Conservation (phyloP, 345 rosid genomes). For the Gossypium thurberi region DNA sequence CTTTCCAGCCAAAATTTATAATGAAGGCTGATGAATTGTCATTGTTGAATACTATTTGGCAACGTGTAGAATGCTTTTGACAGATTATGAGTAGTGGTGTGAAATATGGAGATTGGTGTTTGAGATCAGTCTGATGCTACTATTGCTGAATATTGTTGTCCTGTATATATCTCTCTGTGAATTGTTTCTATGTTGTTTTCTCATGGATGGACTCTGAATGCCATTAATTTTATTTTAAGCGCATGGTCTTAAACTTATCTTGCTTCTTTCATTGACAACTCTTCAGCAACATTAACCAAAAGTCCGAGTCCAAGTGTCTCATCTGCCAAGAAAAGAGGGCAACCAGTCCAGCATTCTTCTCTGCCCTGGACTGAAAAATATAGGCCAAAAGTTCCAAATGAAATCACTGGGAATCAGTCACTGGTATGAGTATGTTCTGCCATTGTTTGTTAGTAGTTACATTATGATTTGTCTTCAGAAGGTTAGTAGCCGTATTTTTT, state of each 20-base stretch:
- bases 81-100: background rate
- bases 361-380: slow-evolving; percentile 89
- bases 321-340: slow-evolving; percentile 42
- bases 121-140: background rate
- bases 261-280: slow-evolving; percentile 26
- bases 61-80: background rate
- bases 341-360: slow-evolving; percentile 31
- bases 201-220: slow-evolving; percentile 18
- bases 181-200: background rate
- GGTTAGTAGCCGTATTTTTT: background rate
- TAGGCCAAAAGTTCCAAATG: slow-evolving; percentile 78
- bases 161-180: background rate
- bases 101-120: background rate
- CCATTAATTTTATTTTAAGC: slow-evolving; percentile 4
- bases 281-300: slow-evolving; percentile 31
- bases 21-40: background rate
- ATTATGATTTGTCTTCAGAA: background rate
- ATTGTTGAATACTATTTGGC: background rate
- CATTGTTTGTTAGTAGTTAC: background rate
- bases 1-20: background rate
- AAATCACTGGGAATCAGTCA: slow-evolving; percentile 84
- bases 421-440: slow-evolving; percentile 35
- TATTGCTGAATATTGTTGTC: background rate
- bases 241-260: background rate
- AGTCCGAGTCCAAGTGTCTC: slow-evolving; percentile 21